A percentile compares a stretch with the other conserved stretches of the same genome.
phyloP scores from a whole-genome alignment of 2,329 filamentous ascomycete genomes.

The Microdochium trichocladiopsis region DNA sequence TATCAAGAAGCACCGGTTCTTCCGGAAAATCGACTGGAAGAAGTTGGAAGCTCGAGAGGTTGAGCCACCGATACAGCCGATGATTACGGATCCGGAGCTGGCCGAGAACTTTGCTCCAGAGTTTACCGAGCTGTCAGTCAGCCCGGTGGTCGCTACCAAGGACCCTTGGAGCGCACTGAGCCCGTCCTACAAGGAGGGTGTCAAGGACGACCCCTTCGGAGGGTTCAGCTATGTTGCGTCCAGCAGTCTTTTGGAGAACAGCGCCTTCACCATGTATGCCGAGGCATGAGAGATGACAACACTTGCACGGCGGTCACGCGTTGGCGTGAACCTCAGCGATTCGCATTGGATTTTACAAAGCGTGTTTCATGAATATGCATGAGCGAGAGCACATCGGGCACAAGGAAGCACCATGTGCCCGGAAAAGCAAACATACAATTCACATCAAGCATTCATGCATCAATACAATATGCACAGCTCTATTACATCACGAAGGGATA shows the following conservation, averaged over 20 bases:
- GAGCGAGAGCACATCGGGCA: too few relatives aligned
- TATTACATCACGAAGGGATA: too few relatives aligned
- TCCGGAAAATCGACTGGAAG: constrained; percentile 94
- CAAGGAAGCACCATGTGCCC: too few relatives aligned
- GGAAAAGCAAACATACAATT: too few relatives aligned
- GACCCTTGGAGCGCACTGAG: constrained; percentile 28
- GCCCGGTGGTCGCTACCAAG: constrained; percentile 52
- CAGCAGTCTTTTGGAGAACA: constrained; percentile 46
- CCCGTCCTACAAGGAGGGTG: constrained; percentile 21
- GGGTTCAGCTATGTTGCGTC: constrained; percentile 59
- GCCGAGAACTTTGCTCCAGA: constrained; percentile 95
- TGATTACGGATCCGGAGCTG: constrained; percentile 91
- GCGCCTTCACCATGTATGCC: constrained; percentile 26
- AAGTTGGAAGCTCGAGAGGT: constrained; percentile 75
- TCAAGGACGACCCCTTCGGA: constrained; percentile 52
- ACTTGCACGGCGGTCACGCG: too few relatives aligned
- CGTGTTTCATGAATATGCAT: too few relatives aligned
- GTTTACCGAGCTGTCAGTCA: constrained; percentile 81
- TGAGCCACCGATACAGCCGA: constrained; percentile 81
- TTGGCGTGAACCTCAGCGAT: too few relatives aligned
- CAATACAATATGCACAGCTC: too few relatives aligned
- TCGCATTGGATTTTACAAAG: too few relatives aligned
- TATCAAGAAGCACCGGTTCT: constrained; percentile 92
- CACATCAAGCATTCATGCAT: too few relatives aligned
- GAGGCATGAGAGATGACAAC: constrained; percentile 8